A percentile compares a stretch with the other conserved stretches of the same genome.
Evolutionary conservation across 2,329 filamentous ascomycete species (phyloP).

Genomic region (Stemphylium vesicarium): DNA sequence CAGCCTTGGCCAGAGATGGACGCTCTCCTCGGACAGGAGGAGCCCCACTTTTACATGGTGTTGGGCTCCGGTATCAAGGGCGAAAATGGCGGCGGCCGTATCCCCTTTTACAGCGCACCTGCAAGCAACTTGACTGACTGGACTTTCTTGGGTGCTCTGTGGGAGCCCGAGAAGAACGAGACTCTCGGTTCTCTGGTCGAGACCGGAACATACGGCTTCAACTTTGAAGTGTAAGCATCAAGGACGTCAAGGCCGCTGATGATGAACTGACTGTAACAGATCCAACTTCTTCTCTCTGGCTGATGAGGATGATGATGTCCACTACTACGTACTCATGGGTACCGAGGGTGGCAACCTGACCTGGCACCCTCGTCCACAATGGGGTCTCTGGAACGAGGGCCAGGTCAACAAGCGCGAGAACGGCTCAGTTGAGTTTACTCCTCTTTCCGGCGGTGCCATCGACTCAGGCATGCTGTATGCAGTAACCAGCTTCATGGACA

Average conservation of each 20-base stretch:
- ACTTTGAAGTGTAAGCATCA: constrained; percentile 53
- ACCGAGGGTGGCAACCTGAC: constrained; percentile 54
- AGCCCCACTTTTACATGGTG: constrained; percentile 56
- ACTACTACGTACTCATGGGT: constrained; percentile 55
- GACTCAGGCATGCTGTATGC: constrained; percentile 56
- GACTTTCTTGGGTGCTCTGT: constrained; percentile 56
- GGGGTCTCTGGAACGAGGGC: constrained; percentile 57
- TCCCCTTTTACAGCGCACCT: constrained; percentile 56
- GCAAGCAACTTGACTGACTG: constrained; percentile 53
- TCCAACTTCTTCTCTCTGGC: constrained; percentile 56
- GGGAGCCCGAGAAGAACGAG: constrained; percentile 53
- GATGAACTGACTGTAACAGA: constrained; percentile 18
- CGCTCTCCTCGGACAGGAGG: constrained; percentile 47
- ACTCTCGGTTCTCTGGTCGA: constrained; percentile 51
- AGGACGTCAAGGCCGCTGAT: not conserved
- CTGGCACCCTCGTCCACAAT: constrained; percentile 50
- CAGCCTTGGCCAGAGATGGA: constrained; percentile 53
- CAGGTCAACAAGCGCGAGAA: constrained; percentile 51
- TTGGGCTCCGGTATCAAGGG: constrained; percentile 57
- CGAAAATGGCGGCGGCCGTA: constrained; percentile 54
- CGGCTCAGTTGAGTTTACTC: constrained; percentile 53
- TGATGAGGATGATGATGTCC: constrained; percentile 52
- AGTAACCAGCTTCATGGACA: constrained; percentile 56
- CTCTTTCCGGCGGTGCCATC: constrained; percentile 52
- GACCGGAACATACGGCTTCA: constrained; percentile 56